Base-by-base conservation (phyloP, 495 filamentous ascomycete species). In the Cetradonia linearis region DNA sequence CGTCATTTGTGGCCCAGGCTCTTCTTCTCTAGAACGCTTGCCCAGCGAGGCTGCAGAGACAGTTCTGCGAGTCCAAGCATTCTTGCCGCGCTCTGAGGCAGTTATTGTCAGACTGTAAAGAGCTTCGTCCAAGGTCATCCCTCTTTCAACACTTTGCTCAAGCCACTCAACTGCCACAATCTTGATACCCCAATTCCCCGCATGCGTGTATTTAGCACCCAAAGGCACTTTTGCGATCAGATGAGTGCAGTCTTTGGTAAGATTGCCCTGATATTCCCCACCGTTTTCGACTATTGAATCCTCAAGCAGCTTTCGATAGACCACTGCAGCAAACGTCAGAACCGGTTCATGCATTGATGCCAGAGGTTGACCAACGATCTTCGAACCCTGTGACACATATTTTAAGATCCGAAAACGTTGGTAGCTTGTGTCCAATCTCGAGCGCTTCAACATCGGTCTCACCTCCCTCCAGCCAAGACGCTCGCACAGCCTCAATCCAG, bases 301-400 rank as follows among this genome's bases (percentile, higher is more conserved):
- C 62, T 86, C 77, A 65, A 96, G 84, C 48, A 79, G 70, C 50
- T 81, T 79, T 53, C 91, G 79, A 65, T 86, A 79, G 10, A 78
- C 74, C 65, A 82, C 87, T 91, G 62, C 53, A 33, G 55, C 38
- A 30, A 27, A 42, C 20, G 55, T 69, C 34, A 73, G 65, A 25
- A 52, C 9, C 20, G 20, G 2, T 20, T 33, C 6, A 58, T 61
- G 20, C 18, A n/a, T 18, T 27, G 14, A 20, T 44, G 52, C 30
- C 25, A 40, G 9, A 52, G 40, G 11, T 28, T 59, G 46, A 75
- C 85, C 70, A 75, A 91, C 88, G 71, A 67, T 96, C 86, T 31
- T 90, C 83, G 66, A 96, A 94, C 2, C 93, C 94, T 4, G 93
- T 97, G 63, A 96, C 78, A 66, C 89, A 95, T 55, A 95, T 86